Base-by-base conservation (phyloP, 148 eudicot genomes). In the Nyssa sinensis region DNA sequence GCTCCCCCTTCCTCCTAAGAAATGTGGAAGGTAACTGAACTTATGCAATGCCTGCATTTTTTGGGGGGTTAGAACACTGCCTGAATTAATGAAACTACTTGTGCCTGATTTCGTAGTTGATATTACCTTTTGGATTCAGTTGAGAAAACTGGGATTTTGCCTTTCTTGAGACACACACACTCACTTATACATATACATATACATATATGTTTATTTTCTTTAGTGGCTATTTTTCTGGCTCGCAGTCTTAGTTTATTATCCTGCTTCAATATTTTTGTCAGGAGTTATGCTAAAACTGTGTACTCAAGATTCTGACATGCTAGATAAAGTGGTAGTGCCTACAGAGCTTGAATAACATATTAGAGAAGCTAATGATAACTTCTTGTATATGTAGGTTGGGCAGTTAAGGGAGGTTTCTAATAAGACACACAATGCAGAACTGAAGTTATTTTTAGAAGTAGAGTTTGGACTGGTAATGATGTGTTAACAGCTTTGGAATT, bases 361-460 rank as follows among this genome's bases (percentile, higher is more conserved):
- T 13, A 35, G 7, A 41, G 67, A 68, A n/a, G 12, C 62, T 64
- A 24, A 60, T 57, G 51, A 19, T 65, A 51, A 33, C 7, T 17
- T 27, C n/a, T 61, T 66, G 24, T 13, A 19, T 62, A 69, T 78
- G 76, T 77, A 91, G 98, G 96, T 94, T 39, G 97, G 91, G 51
- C 90, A 92, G 68, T 69, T 94, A 84, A 88, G 91, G 73, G 92
- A 88, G 74, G 84, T 69, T 64, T 84, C 91, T 34, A 90, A 80
- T 74, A 86, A 84, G 75, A 70, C 74, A 34, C 82, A 85, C 62
- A 87, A 79, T 86, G 93, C 91, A 59, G 97, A 91, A 71, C 68
- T 94, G 62, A 91, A 83, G 81, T 74, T 94, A 84, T 91, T 94
- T 71, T 79, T 94, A 76, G 98, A 94, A 82, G 80, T 91, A 62